phyloP scores from a whole-genome alignment of 1,284 basidiomycete genomes.

The Cutaneotrichosporon sp. region DNA sequence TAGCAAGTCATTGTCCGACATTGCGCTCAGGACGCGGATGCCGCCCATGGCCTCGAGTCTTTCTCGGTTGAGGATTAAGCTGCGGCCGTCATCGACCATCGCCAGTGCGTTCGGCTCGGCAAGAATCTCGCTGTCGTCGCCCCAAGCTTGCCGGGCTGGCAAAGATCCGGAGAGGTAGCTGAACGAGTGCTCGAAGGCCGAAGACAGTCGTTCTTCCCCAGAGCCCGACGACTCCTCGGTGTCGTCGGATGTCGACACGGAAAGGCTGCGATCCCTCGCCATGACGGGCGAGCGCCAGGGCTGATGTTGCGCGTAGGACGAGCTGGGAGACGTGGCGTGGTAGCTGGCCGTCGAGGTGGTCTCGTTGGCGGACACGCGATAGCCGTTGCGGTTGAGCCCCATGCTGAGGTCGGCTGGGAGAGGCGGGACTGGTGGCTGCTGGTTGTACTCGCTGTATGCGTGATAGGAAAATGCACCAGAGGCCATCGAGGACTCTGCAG shows the following conservation, averaged over 20 bases:
- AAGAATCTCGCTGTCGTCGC: slow-evolving; percentile 6
- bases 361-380: slow-evolving; percentile 2
- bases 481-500: slow-evolving; percentile 48
- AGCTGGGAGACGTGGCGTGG: slow-evolving; percentile 9
- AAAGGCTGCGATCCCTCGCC: slow-evolving; percentile 39
- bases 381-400: slow-evolving; percentile 13
- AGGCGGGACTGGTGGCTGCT: slow-evolving; percentile 42
- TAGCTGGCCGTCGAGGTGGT: slow-evolving; percentile 7
- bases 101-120: slow-evolving; percentile 42
- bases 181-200: slow-evolving; percentile 22
- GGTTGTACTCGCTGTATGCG: slow-evolving; percentile 35
- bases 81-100: slow-evolving; percentile 48
- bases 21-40: slow-evolving; percentile 28
- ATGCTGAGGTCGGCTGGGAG: slow-evolving; percentile 23
- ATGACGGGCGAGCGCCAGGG: slow-evolving; percentile 23
- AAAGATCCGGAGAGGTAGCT: slow-evolving; percentile 18
- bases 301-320: slow-evolving; percentile 10
- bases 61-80: slow-evolving; percentile 41
- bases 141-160: slow-evolving; percentile 30
- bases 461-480: slow-evolving; percentile 45
- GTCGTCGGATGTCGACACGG: slow-evolving; percentile 33
- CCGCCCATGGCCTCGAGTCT: slow-evolving; percentile 48
- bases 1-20: slow-evolving; percentile 25
- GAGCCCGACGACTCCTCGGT: slow-evolving; percentile 12
- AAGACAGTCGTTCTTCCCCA: slow-evolving; percentile 12